phyloP scores from a whole-genome alignment of 495 filamentous ascomycete genomes.

The Trichoderma parareesei region DNA sequence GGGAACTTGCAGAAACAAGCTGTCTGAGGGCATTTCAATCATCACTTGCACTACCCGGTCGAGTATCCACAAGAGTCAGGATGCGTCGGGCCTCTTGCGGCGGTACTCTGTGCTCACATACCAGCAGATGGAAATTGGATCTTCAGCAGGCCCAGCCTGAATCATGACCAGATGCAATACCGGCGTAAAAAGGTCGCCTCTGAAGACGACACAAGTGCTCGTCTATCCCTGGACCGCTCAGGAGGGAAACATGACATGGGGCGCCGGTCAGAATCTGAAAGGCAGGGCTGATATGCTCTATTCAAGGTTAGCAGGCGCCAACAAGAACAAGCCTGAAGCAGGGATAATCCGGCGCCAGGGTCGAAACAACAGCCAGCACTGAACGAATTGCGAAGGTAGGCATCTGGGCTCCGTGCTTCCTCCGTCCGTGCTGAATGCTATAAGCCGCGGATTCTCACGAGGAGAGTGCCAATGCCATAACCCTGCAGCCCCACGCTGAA shows the following conservation, averaged over 20 bases:
- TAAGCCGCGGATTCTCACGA: conserved; percentile 1
- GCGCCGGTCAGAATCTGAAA: not conserved
- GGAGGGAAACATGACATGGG: not conserved
- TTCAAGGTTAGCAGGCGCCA: conserved; percentile 1
- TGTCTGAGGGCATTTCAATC: too few species aligned
- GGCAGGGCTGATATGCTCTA: not conserved
- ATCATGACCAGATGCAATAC: not conserved
- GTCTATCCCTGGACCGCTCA: not conserved
- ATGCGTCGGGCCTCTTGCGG: conserved; percentile 1
- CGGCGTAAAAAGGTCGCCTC: too few species aligned
- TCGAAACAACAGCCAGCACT: not conserved
- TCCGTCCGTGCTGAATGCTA: conserved; percentile 1
- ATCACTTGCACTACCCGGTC: not conserved
- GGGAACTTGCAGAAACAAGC: too few species aligned
- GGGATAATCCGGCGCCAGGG: not conserved
- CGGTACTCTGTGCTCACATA: conserved; percentile 6
- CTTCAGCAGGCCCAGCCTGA: not conserved
- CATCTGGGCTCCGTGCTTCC: not conserved
- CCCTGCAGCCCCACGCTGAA: conserved; percentile 1
- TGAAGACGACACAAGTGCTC: too few species aligned
- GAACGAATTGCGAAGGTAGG: too few species aligned
- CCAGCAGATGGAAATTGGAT: not conserved
- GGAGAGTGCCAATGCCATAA: not conserved
- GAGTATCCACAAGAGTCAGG: not conserved
- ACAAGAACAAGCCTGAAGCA: not conserved